Base-by-base conservation (phyloP, 441 rosid genomes). In the Dalechampia spathulata region DNA sequence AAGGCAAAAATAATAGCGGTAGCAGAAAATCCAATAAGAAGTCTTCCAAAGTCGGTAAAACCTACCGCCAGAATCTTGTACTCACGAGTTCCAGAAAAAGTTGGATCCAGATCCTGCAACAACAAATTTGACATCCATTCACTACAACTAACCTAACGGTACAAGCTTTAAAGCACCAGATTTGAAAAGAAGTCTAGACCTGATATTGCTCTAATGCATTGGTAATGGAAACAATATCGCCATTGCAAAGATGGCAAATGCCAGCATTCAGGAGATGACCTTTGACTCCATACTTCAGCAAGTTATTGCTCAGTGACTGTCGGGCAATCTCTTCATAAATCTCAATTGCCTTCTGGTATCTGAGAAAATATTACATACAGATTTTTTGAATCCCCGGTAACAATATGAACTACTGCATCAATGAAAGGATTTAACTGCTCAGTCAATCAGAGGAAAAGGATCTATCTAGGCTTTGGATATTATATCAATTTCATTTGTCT, bases 251-350 rank as follows among this genome's bases (percentile, higher is more conserved):
- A 67, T 90, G 93, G 75, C 97, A 90, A 67, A 94, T 65, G 64
- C 99, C 99, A 64, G 99, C 99, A 74, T 82, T 94, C 55, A 94
- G 96, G 69, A 94, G 91, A 75, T 94, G 96, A 17, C 99, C 99
- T 74, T 90, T 90, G 63, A 83, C 99, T 71, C 97, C 97, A 68
- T 93, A 90, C 70, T 90, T 93, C 52, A 94, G 94, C 76, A 94
- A 79, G 80, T 82, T 85, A 58, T 73, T 84, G 50, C 61, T 74
- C 45, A 94, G 88, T 7, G 95, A 94, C 3, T 90, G 83, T 5
- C 63, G 68, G 6, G 84, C 99, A 67, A 94, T 78, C 32, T 80
- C 97, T 80, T 94, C 99, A 64, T 78, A 94, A 63, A 94, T 90
- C 69, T 77, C 91, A 68, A 87, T 78, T 51, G 96, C 77, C 72